Conservation (phyloP, 257 asterid genomes). For the Phtheirospermum japonicum region DNA sequence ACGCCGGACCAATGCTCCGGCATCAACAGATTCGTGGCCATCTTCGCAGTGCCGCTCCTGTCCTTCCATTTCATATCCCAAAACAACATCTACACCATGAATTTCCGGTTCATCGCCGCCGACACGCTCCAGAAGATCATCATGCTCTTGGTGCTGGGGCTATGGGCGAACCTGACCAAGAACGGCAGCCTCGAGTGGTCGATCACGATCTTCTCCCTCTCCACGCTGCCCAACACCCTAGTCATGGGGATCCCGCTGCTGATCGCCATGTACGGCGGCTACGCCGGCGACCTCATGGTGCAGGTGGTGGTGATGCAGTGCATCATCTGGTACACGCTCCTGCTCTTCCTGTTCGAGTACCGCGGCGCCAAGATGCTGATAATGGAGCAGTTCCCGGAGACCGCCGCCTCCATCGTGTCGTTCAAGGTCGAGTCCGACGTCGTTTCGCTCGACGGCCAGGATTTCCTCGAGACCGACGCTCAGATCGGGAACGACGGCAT, state of each 20-base stretch:
- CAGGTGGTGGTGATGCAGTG: constrained; percentile 89
- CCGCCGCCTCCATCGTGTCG: constrained; percentile 83
- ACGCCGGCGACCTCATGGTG: constrained; percentile 73
- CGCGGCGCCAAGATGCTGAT: constrained; percentile 85
- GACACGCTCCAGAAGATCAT: constrained; percentile 73
- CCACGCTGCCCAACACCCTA: constrained; percentile 84
- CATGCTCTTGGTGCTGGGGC: constrained; percentile 56
- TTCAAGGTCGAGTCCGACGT: constrained; percentile 93
- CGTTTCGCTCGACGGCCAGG: constrained; percentile 90
- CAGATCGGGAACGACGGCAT: constrained; percentile 84
- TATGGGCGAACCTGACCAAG: constrained; percentile 66
- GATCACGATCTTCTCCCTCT: constrained; percentile 74
- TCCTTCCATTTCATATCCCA: constrained; percentile 83
- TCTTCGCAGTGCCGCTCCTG: constrained; percentile 84
- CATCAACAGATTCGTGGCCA: constrained; percentile 83
- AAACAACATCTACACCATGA: constrained; percentile 75
- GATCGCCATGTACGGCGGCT: constrained; percentile 76
- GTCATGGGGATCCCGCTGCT: constrained; percentile 91
- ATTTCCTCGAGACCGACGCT: constrained; percentile 87
- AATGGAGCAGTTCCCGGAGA: constrained; percentile 83
- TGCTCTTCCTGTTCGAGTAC: constrained; percentile 73
- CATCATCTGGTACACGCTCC: constrained; percentile 83
- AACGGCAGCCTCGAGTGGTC: constrained; percentile 92
- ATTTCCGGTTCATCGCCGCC: constrained; percentile 84
- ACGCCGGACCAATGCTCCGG: constrained; percentile 96